phyloP scores from a whole-genome alignment of 106 monocot species.

The Dioscorea dumetorum region DNA sequence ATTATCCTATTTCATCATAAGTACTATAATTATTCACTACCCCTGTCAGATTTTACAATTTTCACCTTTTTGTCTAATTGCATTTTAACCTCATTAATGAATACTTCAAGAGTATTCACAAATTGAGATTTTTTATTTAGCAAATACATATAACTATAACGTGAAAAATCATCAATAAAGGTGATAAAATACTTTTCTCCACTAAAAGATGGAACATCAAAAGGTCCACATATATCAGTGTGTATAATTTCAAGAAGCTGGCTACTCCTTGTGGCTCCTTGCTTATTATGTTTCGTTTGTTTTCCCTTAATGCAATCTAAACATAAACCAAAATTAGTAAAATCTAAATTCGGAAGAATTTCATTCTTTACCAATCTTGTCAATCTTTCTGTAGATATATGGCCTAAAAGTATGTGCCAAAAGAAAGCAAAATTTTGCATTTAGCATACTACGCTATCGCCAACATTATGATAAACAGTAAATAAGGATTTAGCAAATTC shows the following conservation, averaged over 20 bases:
- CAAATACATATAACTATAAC: no score
- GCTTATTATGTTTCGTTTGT: no score
- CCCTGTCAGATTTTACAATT: slow-evolving; percentile 1
- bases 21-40: slow-evolving; percentile 8
- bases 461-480: slow-evolving; percentile 3
- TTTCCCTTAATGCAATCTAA: no score
- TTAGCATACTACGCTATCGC: not conserved
- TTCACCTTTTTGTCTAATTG: not conserved
- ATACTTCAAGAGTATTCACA: not conserved
- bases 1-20: slow-evolving; percentile 3
- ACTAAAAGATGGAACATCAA: no score
- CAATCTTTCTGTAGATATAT: not conserved
- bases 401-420: not conserved
- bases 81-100: not conserved
- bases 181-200: no score
- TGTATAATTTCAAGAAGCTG: no score
- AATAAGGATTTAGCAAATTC: not conserved
- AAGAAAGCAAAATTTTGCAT: not conserved
- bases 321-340: no score
- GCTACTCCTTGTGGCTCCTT: no score
- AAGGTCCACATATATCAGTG: no score
- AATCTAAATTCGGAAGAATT: no score
- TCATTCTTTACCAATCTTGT: not conserved
- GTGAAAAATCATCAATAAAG: no score
- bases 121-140: not conserved